These are phyloP conservation scores for Pelargonium citronellum DNA, from an alignment of 441 rosid genomes.

Conservation along the genomic window DNA sequence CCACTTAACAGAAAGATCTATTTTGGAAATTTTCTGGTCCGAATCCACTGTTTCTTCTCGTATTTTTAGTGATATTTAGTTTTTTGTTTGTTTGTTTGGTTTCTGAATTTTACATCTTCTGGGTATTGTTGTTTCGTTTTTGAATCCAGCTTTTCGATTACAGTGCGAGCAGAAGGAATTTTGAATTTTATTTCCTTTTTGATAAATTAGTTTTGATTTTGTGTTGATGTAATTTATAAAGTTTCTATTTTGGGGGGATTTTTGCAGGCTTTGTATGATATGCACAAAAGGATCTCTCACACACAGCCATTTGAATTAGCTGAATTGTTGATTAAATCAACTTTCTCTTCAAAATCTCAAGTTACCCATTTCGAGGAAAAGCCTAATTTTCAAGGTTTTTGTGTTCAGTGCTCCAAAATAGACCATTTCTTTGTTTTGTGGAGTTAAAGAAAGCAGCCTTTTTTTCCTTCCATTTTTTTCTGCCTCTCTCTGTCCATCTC, in stretches of 20 bases:
- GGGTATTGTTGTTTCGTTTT: neutral
- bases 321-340: neutral
- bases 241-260: slow-evolving; percentile 1
- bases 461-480: slow-evolving; percentile 22
- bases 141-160: neutral
- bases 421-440: slow-evolving; percentile 47
- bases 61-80: neutral
- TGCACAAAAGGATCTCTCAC: neutral
- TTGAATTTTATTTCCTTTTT: neutral
- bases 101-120: neutral
- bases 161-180: neutral
- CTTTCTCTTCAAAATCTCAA: slow-evolving; percentile 16
- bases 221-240: neutral
- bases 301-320: neutral
- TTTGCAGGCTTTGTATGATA: slow-evolving; percentile 1
- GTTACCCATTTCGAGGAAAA: slow-evolving; percentile 21
- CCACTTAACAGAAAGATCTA: neutral
- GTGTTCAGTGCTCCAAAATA: slow-evolving; percentile 17
- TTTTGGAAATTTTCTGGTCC: neutral
- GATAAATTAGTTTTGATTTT: neutral
- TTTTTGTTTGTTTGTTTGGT: neutral
- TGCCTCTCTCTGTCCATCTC: slow-evolving; percentile 24
- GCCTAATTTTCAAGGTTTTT: slow-evolving; percentile 20
- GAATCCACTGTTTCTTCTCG: neutral
- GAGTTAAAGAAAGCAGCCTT: slow-evolving; percentile 3